Evolutionary conservation across 352 stramenopile species (phyloP), one percentile per base, ranked within the genome.

Genomic region (Globisporangium yorkense): DNA sequence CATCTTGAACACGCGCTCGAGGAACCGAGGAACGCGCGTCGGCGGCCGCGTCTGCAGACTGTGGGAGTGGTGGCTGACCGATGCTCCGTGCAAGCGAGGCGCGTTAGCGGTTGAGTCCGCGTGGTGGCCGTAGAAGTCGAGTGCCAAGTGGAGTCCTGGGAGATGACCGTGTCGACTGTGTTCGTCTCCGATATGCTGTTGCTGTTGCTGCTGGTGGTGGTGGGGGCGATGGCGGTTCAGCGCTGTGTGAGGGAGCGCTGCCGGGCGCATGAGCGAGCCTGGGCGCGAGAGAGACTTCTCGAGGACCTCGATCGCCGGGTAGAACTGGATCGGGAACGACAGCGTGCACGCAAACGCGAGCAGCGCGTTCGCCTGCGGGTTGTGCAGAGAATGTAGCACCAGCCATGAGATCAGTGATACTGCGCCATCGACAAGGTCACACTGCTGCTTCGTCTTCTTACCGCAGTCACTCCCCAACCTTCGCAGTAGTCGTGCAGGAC

Each of bases 281-380:
- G 75, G 77, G 29, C 75, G 78, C 35, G 61, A 64, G 44, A 90
- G 64, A 50, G 76, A 73, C 21, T 74, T 77, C 57, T 92, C 82
- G 7, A 92, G 65, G 18, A 89, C 77, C 40, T 84, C 75, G 39
- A 92, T 82, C 2, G 82, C 82, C 9, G 82, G 82, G 54, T 90
- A 92, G 35, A 92, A 88, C 54, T 92, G 82, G 57, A 89, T 92
- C 12, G 82, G 82, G 59, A 92, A 92, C 18, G 82, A 89, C 8
- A 92, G 70, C 10, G 86, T 64, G 37, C 82, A 92, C 24, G 82
- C 79, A 51, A 89, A 87, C 5, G 82, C 80, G 5, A 92, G 71
- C 43, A 88, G 60, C 3, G 85, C 56, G 52, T 92, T 92, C 9
- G 80, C 77, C 77, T 87, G 63, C 10, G 9, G 15, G 2, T 18